phyloP scores from a whole-genome alignment of 2,329 filamentous ascomycete genomes.

The Claviceps pusilla region DNA sequence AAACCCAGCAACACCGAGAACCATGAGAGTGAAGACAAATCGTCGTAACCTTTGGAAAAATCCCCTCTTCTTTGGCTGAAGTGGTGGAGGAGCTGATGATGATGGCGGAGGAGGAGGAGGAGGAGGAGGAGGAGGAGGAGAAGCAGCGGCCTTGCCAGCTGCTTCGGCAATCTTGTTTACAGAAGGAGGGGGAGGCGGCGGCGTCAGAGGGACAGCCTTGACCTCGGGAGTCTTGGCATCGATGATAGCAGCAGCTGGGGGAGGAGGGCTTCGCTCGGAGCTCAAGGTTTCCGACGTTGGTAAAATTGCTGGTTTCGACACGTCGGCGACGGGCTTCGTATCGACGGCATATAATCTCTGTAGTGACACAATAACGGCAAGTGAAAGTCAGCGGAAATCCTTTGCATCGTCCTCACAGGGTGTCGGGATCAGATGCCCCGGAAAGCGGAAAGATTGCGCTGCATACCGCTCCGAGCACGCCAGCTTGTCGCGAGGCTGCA shows the following conservation, averaged over 20 bases:
- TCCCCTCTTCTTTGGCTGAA: slow-evolving; percentile 40
- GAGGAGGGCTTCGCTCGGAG: slow-evolving; percentile 28
- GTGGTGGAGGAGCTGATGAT: slow-evolving; percentile 7
- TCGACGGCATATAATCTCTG: slow-evolving; percentile 44
- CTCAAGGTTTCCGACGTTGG: slow-evolving; percentile 39
- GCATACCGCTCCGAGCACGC: slow-evolving; percentile 18
- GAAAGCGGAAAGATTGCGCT: neutral
- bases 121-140: slow-evolving; percentile 12
- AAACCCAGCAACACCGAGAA: slow-evolving; percentile 67
- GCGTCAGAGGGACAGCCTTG: slow-evolving; percentile 19
- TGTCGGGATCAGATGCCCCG: neutral
- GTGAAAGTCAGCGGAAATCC: neutral
- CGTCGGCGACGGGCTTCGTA: slow-evolving; percentile 34
- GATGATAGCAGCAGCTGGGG: slow-evolving; percentile 20
- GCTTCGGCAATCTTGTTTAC: neutral
- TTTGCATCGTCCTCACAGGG: neutral
- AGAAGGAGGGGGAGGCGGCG: slow-evolving; percentile 10
- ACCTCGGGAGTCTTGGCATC: slow-evolving; percentile 5
- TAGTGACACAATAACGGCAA: neutral
- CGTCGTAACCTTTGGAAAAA: slow-evolving; percentile 59
- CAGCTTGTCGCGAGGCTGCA: slow-evolving; percentile 20
- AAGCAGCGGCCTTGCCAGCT: slow-evolving; percentile 9
- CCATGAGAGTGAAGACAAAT: slow-evolving; percentile 59
- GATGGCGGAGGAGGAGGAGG: slow-evolving; percentile 15
- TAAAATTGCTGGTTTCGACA: slow-evolving; percentile 34